Evolutionary conservation across 495 filamentous ascomycete species (phyloP), one percentile per base, ranked within the genome.

Genomic region (Annulohypoxylon bovei): DNA sequence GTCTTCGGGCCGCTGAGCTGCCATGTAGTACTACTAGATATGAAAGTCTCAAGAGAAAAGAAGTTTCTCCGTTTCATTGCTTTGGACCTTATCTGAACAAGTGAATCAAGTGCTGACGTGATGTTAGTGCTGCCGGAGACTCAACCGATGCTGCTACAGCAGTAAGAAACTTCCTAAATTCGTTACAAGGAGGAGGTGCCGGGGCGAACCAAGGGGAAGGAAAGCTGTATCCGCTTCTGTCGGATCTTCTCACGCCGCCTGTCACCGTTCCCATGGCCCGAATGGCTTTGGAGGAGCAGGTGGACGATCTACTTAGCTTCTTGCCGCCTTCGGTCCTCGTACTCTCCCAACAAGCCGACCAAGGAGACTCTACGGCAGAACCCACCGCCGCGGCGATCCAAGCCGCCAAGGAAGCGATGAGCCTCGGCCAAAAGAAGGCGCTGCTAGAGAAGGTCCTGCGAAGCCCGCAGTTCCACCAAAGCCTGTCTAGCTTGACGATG

Each of bases 381-480:
- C 88, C 90, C 3, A 88, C 86, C 50, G 82, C 88, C 0, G 92
- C 88, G 52, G 84, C 88, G 14, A 85, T 88, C 16, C 82, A 89
- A 74, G 91, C 91, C 6, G 92, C 91, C 12, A 86, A 92, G 47
- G 82, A 90, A 63, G 90, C 91, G n/a, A 86, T 97, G 70, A 91
- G 87, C 57, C 75, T 89, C 7, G 84, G 84, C 6, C 90, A 97
- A 77, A 98, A 98, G 85, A 91, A 89, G 72, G 86, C 88, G 5
- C 88, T 98, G 2, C 77, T 99, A 20, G 87, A 87, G 78, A 90
- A 89, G 70, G 93, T 98, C 14, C 81, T 98, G n/a, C 88, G 91
- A 56, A 94, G 91, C 68, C 95, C 95, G 32, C 95, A 98, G 71
- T 94, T 99, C 74, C 85, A 85, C 56, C 95, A 99, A 76, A 95